Evolutionary conservation across 1,139 yeast species (phyloP).

Genomic region (Lodderomyces orthopsilosis): DNA sequence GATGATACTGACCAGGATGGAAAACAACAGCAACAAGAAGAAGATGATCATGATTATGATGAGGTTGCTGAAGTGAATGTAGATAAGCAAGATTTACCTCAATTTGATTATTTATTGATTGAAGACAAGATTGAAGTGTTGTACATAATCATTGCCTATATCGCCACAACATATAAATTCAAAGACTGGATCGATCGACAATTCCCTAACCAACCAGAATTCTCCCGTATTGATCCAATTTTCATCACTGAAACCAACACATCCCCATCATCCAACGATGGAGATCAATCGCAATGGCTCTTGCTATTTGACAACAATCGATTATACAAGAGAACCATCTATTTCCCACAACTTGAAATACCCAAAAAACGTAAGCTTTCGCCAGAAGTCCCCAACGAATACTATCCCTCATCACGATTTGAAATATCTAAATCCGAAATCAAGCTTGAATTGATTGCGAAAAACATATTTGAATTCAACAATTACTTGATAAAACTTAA

Average conservation of each 20-base stretch:
- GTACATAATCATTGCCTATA: slow-evolving; percentile 38
- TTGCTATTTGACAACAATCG: slow-evolving; percentile 45
- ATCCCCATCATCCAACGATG: slow-evolving; percentile 9
- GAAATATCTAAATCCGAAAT: slow-evolving; percentile 24
- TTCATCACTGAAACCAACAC: neutral
- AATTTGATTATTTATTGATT: slow-evolving; percentile 38
- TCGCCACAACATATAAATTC: slow-evolving; percentile 36
- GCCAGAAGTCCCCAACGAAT: slow-evolving; percentile 33
- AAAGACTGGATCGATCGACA: slow-evolving; percentile 40
- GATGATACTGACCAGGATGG: slow-evolving; percentile 15
- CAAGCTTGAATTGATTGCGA: slow-evolving; percentile 31
- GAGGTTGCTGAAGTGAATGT: slow-evolving; percentile 9
- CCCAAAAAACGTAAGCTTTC: slow-evolving; percentile 41
- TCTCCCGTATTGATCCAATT: slow-evolving; percentile 4
- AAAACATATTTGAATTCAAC: slow-evolving; percentile 33
- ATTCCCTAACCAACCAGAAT: slow-evolving; percentile 5
- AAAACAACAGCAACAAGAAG: neutral
- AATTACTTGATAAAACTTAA: slow-evolving; percentile 21
- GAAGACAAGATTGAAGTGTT: slow-evolving; percentile 47
- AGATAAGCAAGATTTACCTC: slow-evolving; percentile 16
- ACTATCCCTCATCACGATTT: slow-evolving; percentile 26
- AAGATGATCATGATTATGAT: no score
- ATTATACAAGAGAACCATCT: slow-evolving; percentile 38
- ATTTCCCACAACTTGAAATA: slow-evolving; percentile 31
- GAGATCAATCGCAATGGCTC: slow-evolving; percentile 20